Evolutionary conservation across 2,329 filamentous ascomycete genomes (phyloP).

Genomic region (Aspergillus sp.): DNA sequence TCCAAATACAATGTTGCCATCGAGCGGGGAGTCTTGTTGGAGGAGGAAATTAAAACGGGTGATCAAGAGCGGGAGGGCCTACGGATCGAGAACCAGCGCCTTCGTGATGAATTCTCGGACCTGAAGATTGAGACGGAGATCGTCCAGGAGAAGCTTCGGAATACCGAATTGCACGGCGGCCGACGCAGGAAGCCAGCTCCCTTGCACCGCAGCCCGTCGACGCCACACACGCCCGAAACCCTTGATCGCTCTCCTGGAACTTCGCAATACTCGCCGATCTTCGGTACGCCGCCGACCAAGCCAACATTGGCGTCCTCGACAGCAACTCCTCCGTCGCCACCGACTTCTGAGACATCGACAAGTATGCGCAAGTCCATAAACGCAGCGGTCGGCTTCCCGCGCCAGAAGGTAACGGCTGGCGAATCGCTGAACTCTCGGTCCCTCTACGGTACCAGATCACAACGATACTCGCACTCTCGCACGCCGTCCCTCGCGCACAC

Average conservation of each 20-base stretch:
- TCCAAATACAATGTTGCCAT: constrained; percentile 94
- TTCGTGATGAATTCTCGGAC: constrained; percentile 85
- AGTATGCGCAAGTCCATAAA: constrained; percentile 47
- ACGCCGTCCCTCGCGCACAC: constrained; percentile 51
- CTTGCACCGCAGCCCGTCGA: constrained; percentile 39
- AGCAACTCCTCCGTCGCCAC: constrained; percentile 82
- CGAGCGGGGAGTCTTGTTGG: constrained; percentile 82
- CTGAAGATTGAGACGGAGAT: constrained; percentile 93
- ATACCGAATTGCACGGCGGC: constrained; percentile 47
- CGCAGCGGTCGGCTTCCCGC: constrained; percentile 41
- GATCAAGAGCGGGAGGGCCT: constrained; percentile 86
- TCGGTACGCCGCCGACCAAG: constrained; percentile 75
- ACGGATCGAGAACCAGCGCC: constrained; percentile 79
- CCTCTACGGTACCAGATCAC: constrained; percentile 34
- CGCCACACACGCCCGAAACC: constrained; percentile 55
- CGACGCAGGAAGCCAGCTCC: constrained; percentile 44
- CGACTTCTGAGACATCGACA: constrained; percentile 75
- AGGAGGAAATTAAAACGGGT: constrained; percentile 83
- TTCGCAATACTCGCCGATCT: constrained; percentile 80
- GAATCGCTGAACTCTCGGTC: constrained; percentile 48
- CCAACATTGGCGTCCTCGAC: constrained; percentile 54
- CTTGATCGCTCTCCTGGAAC: constrained; percentile 71
- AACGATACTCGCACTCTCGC: constrained; percentile 41
- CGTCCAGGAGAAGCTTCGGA: constrained; percentile 82
- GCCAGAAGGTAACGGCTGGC: constrained; percentile 36